Base-by-base conservation (phyloP, 148 eudicot species). In the Silene latifolia region DNA sequence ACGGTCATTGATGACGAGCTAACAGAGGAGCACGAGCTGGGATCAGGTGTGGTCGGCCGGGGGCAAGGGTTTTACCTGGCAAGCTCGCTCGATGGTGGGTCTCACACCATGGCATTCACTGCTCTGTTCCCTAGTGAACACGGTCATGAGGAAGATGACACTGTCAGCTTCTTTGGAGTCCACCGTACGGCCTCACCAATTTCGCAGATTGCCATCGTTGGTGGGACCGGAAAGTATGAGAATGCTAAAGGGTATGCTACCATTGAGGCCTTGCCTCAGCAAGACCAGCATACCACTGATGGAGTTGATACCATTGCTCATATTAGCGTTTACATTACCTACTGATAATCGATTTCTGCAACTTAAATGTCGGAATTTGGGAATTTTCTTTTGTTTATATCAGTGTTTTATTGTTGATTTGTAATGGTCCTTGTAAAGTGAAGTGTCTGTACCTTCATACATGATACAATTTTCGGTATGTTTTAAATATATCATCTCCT, bases 201-300 rank as follows among this genome's bases (percentile, higher is more conserved):
- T 2, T 91, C 97, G 2, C 86, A 90, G 17, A 81, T 94, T 0
- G 92, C 96, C 0, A 74, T 94, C 24, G 82, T 94, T 60, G 98
- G 97, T 27, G 98, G 98, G 21, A 94, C 97, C 0, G 96, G 97
- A 0, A 87, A 85, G 83, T 94, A 88, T 54, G 93, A 92, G 86
- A 81, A 87, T 83, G 96, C 96, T 0, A 91, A 81, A 65, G 98
- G 98, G 77, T 89, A 88, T 85, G 93, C 97, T 19, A 89, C 89
- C 18, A 89, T 94, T 75, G 97, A 86, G 80, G 84, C 90, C 1
- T 77, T 94, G 71, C 97, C 87, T 17, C 93, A 90, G 48, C 86
- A 80, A 21, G 89, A 95, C 71, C 96, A 92, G 63, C 96, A 91
- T 62, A 91, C 91, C 0, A 92, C 98, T 25, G 98, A 95, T 86